Base-by-base conservation (phyloP, 371 early-diverging fungal species). In the Choanephora cucurbitarum region DNA sequence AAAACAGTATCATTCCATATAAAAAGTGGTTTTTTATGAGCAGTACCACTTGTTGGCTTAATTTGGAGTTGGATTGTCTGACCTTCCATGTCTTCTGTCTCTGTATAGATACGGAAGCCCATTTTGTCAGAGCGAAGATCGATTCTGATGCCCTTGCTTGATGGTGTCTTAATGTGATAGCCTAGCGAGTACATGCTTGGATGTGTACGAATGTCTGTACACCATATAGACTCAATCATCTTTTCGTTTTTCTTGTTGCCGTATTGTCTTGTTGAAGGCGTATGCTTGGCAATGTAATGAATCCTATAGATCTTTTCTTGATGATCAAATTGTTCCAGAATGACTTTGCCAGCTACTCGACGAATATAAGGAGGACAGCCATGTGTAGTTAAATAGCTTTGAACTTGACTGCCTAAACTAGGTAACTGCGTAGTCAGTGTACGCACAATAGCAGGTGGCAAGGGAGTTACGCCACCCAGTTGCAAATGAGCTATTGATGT, bases 401-500 rank as follows among this genome's bases (percentile, higher is more conserved):
- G 75, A 14, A 85, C 58, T 15, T 73, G 72, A 32, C 65, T 70
- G 15, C 75, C 69, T 39, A 72, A 73, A n/a, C 70, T 54, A 28
- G 82, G 81, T 34, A 79, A 49, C 24, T 79, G 72, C 22, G 67
- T 73, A 1, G 77, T 72, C 33, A 82, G 54, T 6, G 66, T 60
- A 13, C 81, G 77, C 23, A 77, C 67, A 23, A 80, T 74, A n/a
- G 78, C 67, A 0, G 73, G 55, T 13, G 85, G 85, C 15, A 77
- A 31, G 1, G 72, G 72, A 22, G 79, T 62, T 1, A 60, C 49
- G 5, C 82, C 82, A 28, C 68, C 78, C 60, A 86, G 69, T 45
- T 88, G 81, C 49, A 82, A 66, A 49, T 84, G 84, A 10, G 77
- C 77, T 42, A 85, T 76, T 69, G 79, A 84, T 8, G 73, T 77